Percentiles rank a stretch among this genome's conserved stretches.
These are phyloP conservation scores for Gliomastix tumulicola DNA, from an alignment of 2,329 filamentous ascomycete genomes.

Conservation along the genomic window DNA sequence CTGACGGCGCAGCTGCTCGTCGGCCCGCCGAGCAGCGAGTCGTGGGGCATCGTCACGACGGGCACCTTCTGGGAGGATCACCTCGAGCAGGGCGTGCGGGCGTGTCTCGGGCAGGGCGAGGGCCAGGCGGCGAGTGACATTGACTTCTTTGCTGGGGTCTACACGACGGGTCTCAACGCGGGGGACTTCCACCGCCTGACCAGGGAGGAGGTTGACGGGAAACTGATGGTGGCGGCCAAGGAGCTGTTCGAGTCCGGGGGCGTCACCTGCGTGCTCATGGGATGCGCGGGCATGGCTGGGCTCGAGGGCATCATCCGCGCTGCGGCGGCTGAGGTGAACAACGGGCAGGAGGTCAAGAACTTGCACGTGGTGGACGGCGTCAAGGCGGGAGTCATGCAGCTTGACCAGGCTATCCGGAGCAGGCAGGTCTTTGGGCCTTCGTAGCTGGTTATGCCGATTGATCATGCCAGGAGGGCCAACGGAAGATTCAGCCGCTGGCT, in stretches of 20 bases:
- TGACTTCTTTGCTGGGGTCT: constrained; percentile 66
- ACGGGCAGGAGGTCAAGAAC: constrained; percentile 43
- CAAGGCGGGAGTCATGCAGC: constrained; percentile 57
- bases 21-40: constrained; percentile 21
- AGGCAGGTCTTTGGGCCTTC: constrained; percentile 29
- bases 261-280: constrained; percentile 69
- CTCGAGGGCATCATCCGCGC: constrained; percentile 70
- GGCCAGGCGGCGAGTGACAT: constrained; percentile 16
- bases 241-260: constrained; percentile 49
- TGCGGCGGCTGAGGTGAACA: constrained; percentile 59
- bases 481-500: no score
- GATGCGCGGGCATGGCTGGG: constrained; percentile 87
- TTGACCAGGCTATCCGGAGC: constrained; percentile 47
- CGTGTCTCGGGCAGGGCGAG: constrained; percentile 49
- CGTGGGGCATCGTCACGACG: constrained; percentile 85
- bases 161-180: constrained; percentile 74
- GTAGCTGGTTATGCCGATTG: no score
- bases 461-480: no score
- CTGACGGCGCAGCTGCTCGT: constrained; percentile 45
- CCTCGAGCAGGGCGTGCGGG: constrained; percentile 56
- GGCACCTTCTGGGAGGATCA: constrained; percentile 77
- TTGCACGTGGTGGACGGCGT: constrained; percentile 76
- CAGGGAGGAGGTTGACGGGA: constrained; percentile 53
- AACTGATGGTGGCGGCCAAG: constrained; percentile 64
- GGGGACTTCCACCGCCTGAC: constrained; percentile 69